A percentile compares a stretch with the other conserved stretches of the same genome.
These are phyloP conservation scores for Yamadazyma laniorum DNA, from an alignment of 805 yeast species.

Conservation along the genomic window DNA sequence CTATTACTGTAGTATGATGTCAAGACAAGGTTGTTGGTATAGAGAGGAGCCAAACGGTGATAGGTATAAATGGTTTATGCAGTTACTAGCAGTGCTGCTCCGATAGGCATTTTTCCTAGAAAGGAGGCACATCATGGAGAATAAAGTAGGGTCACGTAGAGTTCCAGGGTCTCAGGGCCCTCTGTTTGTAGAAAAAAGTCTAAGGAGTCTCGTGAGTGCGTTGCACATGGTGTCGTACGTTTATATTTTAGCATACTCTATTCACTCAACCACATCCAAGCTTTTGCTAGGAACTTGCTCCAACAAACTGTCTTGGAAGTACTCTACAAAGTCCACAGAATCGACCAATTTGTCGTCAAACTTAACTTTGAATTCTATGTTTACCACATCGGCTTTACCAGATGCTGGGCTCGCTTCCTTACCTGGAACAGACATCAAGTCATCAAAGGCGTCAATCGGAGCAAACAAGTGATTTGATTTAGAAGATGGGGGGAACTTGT, in stretches of 20 bases:
- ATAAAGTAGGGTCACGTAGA: too few relatives aligned
- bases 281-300: conserved; percentile 26
- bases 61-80: too few relatives aligned
- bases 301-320: conserved; percentile 34
- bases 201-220: too few relatives aligned
- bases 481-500: conserved; percentile 19
- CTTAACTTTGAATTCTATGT: conserved; percentile 34
- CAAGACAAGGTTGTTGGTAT: too few relatives aligned
- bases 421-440: conserved; percentile 26
- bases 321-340: conserved; percentile 34
- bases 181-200: too few relatives aligned
- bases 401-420: neutral
- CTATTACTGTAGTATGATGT: too few relatives aligned
- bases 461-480: conserved; percentile 8
- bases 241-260: neutral
- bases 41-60: too few relatives aligned
- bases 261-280: conserved; percentile 1
- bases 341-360: conserved; percentile 32
- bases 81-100: too few relatives aligned
- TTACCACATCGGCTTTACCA: conserved; percentile 16
- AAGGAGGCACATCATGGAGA: too few relatives aligned
- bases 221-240: too few relatives aligned
- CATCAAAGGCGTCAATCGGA: conserved; percentile 26
- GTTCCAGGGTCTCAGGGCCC: too few relatives aligned
- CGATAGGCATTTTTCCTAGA: too few relatives aligned